Conservation (phyloP, 2,329 filamentous ascomycete species). For the Apiospora malaysiana region DNA sequence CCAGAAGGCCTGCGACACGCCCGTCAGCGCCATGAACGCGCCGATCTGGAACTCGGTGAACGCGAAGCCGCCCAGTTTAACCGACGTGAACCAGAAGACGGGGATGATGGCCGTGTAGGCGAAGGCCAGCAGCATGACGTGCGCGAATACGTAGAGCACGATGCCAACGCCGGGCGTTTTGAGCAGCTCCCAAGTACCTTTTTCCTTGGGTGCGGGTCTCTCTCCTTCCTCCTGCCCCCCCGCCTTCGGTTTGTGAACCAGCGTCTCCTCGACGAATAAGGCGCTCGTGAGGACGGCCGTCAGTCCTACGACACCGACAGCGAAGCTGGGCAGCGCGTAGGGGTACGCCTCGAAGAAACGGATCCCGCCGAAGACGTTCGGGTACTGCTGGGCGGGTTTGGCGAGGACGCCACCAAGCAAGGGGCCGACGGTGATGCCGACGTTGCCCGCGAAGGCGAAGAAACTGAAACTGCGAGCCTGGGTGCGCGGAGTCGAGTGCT, state of each 20-base stretch:
- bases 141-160: slow-evolving; percentile 69
- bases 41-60: slow-evolving; percentile 70
- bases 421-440: slow-evolving; percentile 77
- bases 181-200: slow-evolving; percentile 60
- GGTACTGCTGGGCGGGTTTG: slow-evolving; percentile 69
- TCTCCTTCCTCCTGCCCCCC: slow-evolving; percentile 26
- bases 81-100: slow-evolving; percentile 70
- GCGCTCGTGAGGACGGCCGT: slow-evolving; percentile 56
- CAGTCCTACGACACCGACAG: slow-evolving; percentile 58
- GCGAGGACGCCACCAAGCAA: slow-evolving; percentile 72
- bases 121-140: slow-evolving; percentile 72
- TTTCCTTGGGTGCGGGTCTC: slow-evolving; percentile 25
- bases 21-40: slow-evolving; percentile 67
- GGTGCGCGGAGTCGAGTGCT: slow-evolving; percentile 71
- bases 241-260: slow-evolving; percentile 38
- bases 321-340: slow-evolving; percentile 69
- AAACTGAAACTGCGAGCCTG: slow-evolving; percentile 77
- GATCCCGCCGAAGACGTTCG: slow-evolving; percentile 58
- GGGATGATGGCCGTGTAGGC: slow-evolving; percentile 74
- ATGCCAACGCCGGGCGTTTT: slow-evolving; percentile 67
- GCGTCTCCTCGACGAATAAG: slow-evolving; percentile 69
- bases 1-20: slow-evolving; percentile 73
- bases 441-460: slow-evolving; percentile 76
- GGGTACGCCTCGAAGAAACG: slow-evolving; percentile 68
- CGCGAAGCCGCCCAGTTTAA: slow-evolving; percentile 67